These are phyloP conservation scores for Aspergillus sojae DNA, from an alignment of 2,329 filamentous ascomycete species.

Conservation along the genomic window DNA sequence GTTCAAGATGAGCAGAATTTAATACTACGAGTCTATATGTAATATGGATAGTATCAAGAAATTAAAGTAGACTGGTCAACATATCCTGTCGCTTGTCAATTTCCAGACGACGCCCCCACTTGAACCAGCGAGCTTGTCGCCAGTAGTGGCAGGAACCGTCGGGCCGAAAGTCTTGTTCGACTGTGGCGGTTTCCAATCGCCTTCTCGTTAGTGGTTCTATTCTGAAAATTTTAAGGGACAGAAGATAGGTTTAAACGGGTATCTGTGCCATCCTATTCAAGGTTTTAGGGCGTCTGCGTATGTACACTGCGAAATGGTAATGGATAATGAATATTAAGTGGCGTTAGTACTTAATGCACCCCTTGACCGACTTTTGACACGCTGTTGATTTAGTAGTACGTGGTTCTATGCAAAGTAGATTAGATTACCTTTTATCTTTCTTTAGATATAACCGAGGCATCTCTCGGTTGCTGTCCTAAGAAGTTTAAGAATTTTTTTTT, in stretches of 20 bases:
- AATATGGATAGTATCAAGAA: neutral
- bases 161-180: neutral
- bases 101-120: neutral
- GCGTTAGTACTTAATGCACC: neutral
- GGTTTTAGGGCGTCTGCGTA: neutral
- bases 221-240: neutral
- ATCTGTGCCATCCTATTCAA: neutral
- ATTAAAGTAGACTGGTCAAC: neutral
- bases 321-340: neutral
- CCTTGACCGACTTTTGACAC: neutral
- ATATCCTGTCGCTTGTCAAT: neutral
- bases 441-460: constrained; percentile 7
- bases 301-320: neutral
- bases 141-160: neutral
- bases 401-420: neutral
- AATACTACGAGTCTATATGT: neutral
- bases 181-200: neutral
- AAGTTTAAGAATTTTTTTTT: neutral
- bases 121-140: constrained; percentile 10
- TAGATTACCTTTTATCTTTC: neutral
- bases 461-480: neutral
- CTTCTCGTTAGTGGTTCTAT: neutral
- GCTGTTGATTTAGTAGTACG: neutral
- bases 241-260: neutral
- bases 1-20: neutral